phyloP scores from a whole-genome alignment of 2,329 filamentous ascomycete species.

The Exophiala sideris region DNA sequence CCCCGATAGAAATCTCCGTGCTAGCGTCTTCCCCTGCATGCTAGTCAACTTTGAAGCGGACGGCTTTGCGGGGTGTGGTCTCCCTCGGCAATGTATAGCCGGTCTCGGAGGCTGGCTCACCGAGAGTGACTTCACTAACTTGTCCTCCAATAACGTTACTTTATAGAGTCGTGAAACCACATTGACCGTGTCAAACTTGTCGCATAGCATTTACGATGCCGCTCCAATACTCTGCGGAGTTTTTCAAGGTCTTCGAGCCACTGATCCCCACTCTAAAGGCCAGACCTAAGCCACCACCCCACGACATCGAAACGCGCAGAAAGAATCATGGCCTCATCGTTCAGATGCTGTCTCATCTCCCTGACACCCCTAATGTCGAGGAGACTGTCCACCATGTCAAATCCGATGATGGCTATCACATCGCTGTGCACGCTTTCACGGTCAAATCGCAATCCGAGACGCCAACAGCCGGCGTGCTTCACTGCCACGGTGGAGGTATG shows the following conservation, averaged over 20 bases:
- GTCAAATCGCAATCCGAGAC: conserved; percentile 12
- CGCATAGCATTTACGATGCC: conserved; percentile 14
- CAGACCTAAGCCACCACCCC: conserved; percentile 12
- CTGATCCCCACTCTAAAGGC: conserved; percentile 16
- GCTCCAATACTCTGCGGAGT: conserved; percentile 26
- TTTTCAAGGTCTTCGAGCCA: conserved; percentile 18
- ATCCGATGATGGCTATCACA: conserved; percentile 26
- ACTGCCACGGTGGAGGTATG: conserved; percentile 31
- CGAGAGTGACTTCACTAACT: too few species aligned
- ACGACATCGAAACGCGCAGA: conserved; percentile 21
- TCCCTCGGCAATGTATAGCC: too few species aligned
- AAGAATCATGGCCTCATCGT: conserved; percentile 1
- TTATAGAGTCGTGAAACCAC: too few species aligned
- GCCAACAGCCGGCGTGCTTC: conserved; percentile 30
- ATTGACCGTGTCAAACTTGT: too few species aligned
- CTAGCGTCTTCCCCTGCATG: too few species aligned
- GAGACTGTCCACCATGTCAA: conserved; percentile 17
- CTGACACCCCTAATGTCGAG: conserved; percentile 22
- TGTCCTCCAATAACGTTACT: too few species aligned
- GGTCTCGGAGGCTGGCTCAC: too few species aligned
- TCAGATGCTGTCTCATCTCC: conserved; percentile 15
- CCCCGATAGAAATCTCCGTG: too few species aligned
- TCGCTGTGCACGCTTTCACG: conserved; percentile 29
- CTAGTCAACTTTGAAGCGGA: too few species aligned
- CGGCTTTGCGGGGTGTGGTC: too few species aligned